phyloP scores from a whole-genome alignment of 495 filamentous ascomycete species.

The Aspergillus affinis region DNA sequence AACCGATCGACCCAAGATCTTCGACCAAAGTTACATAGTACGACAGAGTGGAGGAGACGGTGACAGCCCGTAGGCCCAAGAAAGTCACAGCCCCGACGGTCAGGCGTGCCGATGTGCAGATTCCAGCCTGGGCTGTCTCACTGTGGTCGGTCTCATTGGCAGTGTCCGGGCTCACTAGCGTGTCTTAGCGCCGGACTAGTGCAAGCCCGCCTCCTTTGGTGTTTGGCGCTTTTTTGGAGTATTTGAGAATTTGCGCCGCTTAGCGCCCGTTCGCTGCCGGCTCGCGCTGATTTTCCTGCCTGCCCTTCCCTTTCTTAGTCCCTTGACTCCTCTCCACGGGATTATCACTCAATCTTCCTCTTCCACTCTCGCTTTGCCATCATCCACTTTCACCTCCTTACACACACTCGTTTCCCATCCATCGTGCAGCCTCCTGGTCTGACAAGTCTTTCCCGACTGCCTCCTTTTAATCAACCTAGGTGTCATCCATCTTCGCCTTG shows the following conservation, averaged over 20 bases:
- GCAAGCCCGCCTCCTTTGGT: not conserved
- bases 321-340: too few relatives aligned
- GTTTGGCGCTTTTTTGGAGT: not conserved
- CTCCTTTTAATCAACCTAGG: too few relatives aligned
- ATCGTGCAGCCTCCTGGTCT: slow-evolving; percentile 14
- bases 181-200: too few relatives aligned
- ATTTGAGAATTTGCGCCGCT: not conserved
- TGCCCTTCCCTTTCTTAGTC: too few relatives aligned
- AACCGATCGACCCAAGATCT: too few relatives aligned
- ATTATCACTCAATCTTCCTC: not conserved
- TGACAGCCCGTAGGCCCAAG: not conserved
- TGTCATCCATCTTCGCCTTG: not conserved
- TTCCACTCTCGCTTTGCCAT: not conserved
- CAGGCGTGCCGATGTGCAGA: not conserved
- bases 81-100: not conserved
- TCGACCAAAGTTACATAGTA: too few relatives aligned
- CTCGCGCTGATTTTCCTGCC: too few relatives aligned
- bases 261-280: too few relatives aligned
- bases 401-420: slow-evolving; percentile 20
- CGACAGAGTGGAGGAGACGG: too few relatives aligned
- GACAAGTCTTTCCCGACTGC: slow-evolving; percentile 16
- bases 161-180: too few relatives aligned
- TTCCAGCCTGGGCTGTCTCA: not conserved
- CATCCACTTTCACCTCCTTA: slow-evolving; percentile 19
- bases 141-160: not conserved